Evolutionary conservation across 108 stramenopile species (phyloP), one percentile per base, ranked within the genome.

Genomic region (Pseudonitzschia delicatissima): DNA sequence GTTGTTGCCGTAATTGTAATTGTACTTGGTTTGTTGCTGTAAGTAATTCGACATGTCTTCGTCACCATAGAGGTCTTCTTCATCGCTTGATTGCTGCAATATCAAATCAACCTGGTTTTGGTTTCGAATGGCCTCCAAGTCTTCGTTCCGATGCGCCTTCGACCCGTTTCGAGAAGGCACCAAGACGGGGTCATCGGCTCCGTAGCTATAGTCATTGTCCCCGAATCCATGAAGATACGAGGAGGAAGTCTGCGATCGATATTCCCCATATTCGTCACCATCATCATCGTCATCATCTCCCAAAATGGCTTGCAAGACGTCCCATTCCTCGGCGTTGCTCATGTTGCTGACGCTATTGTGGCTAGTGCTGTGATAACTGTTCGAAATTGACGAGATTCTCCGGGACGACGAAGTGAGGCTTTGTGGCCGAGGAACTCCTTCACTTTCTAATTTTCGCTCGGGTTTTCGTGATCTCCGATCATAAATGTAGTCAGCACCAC

Each of bases 251-350:
- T 42, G 13, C 15, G 40, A 42, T 42, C 40, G 40, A 42, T 42
- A 42, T 42, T 42, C 40, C 44, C 48, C 63, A 49, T 64, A 1
- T 1, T 42, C 13, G 1, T 18, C 61, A 67, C 66, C 44, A 49
- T 29, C 40, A 35, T 86, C 85, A 27, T 86, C 87, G 53, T 91
- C 83, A 47, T 79, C 80, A 61, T 87, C 87, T 33, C 73, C 71
- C 34, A 88, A 60, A 68, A 87, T 85, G 67, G 76, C 76, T 66
- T 92, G 84, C 62, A 88, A 64, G 20, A 87, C 66, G 53, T 80
- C 80, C 79, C 71, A 82, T 55, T 83, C 85, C 62, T 78, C 71
- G 15, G 77, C 36, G 47, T 52, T 70, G 45, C 57, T 74, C 9
- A 47, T 39, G n/a, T 44, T 70, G 11, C 57, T 26, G n/a, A n/a